Base-by-base conservation (phyloP, 2,329 filamentous ascomycete species). In the Aspergillus ochraceoroseus region DNA sequence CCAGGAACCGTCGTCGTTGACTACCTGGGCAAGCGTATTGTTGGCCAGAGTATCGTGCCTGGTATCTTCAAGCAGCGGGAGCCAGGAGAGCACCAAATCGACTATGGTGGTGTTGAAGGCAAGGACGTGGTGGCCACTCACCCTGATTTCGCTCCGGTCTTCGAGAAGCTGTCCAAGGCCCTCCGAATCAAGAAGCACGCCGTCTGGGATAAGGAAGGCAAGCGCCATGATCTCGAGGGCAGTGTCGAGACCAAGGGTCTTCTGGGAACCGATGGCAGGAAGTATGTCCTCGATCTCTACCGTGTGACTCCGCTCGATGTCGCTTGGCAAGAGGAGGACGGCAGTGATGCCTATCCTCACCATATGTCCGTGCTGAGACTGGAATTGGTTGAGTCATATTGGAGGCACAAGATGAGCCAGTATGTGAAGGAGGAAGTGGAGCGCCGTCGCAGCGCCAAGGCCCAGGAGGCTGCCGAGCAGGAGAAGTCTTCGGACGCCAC, bases 21-120 rank as follows among this genome's bases (percentile, higher is more conserved):
- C 65, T 98, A 96, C 61, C 78, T 96, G 25, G 92, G 94, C 57
- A 95, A 94, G 75, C 87, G 92, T 51, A 85, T 98, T 55, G 92
- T 98, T 38, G 92, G 87, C 23, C 92, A 98, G 70, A 96, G 89
- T 58, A 95, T 98, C 50, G 92, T 98, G 12, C 92, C 92, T 4
- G 94, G 92, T 44, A 98, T 98, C 58, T 98, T 98, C 77, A 96
- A 95, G 73, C 92, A 96, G 70, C 82, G 90, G 23, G 92, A 96
- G 58, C 87, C 89, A 19, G 92, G 89, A 37, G 92, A 98, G 77
- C 92, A 95, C 67, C 92, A 96, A 66, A 96, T 98, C 54, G 92
- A 98, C 64, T 98, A 98, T 59, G 92, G 92, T 61, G 92, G 90
- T 52, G 92, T 96, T 20, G 92, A 98, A 63, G 92, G 94, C 52